phyloP scores from a whole-genome alignment of 2,329 filamentous ascomycete species.

The Beauveria bassiana region DNA sequence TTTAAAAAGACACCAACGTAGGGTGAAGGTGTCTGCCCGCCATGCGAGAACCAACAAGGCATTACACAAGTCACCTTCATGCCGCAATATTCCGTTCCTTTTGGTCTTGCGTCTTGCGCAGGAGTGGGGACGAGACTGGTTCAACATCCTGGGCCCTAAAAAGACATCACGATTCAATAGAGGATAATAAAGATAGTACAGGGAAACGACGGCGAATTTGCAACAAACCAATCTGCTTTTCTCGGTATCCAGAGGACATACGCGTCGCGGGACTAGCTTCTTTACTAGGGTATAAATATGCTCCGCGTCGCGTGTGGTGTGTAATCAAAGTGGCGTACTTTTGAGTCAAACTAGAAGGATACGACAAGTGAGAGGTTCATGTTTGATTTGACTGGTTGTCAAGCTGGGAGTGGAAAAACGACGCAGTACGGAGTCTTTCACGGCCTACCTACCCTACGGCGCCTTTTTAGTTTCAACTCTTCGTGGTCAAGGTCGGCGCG shows the following conservation, averaged over 20 bases:
- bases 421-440: no score
- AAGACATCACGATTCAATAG: no score
- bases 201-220: background rate
- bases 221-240: background rate
- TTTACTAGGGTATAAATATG: background rate
- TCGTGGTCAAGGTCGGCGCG: background rate
- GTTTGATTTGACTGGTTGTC: no score
- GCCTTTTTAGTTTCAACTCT: background rate
- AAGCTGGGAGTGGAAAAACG: no score
- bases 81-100: slow-evolving; percentile 16
- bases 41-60: slow-evolving; percentile 18
- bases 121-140: background rate
- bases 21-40: slow-evolving; percentile 21
- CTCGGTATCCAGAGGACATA: no score
- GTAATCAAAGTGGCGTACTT: no score
- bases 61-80: slow-evolving; percentile 16
- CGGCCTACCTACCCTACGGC: background rate
- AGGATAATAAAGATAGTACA: background rate
- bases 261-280: background rate
- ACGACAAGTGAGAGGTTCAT: no score
- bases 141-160: no score
- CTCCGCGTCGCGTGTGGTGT: background rate
- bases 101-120: slow-evolving; percentile 17
- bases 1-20: slow-evolving; percentile 17
- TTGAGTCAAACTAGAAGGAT: no score